Conservation (phyloP, 2,329 filamentous ascomycete genomes). For the Blastomyces gilchristii region DNA sequence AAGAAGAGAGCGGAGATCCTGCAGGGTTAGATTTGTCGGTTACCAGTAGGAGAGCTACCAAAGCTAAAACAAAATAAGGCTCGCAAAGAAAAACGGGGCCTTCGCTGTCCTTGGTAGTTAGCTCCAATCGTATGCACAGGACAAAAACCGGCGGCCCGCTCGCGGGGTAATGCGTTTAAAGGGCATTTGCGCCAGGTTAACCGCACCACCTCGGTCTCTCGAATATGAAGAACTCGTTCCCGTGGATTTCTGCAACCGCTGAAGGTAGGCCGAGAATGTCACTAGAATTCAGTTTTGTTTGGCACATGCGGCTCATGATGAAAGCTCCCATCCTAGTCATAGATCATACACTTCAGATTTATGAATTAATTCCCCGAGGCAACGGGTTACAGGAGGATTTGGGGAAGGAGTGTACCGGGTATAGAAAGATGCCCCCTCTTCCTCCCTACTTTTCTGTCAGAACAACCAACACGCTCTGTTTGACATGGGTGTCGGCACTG, state of each 20-base stretch:
- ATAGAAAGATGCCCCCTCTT: neutral
- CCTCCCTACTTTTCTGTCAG: neutral
- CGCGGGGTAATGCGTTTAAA: neutral
- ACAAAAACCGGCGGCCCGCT: neutral
- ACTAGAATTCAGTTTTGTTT: neutral
- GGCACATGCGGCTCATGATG: neutral
- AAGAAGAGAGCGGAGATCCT: neutral
- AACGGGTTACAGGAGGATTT: neutral
- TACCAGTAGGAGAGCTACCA: slow-evolving; percentile 8
- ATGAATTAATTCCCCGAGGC: neutral
- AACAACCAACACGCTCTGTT: neutral
- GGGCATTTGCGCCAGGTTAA: neutral
- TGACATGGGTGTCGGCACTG: neutral
- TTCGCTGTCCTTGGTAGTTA: neutral
- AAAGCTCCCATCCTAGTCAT: neutral
- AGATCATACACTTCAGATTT: neutral
- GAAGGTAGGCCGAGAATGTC: neutral
- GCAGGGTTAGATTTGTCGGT: slow-evolving; percentile 2
- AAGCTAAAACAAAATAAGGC: neutral
- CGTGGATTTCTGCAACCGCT: neutral
- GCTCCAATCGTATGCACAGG: neutral
- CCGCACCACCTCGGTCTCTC: neutral
- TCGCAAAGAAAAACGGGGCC: neutral
- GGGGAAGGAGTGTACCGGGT: neutral
- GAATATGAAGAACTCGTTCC: neutral